A percentile compares a stretch with the other conserved stretches of the same genome.
These are phyloP conservation scores for Ascochyta lentis DNA, from an alignment of 2,329 filamentous ascomycete species.

Conservation along the genomic window DNA sequence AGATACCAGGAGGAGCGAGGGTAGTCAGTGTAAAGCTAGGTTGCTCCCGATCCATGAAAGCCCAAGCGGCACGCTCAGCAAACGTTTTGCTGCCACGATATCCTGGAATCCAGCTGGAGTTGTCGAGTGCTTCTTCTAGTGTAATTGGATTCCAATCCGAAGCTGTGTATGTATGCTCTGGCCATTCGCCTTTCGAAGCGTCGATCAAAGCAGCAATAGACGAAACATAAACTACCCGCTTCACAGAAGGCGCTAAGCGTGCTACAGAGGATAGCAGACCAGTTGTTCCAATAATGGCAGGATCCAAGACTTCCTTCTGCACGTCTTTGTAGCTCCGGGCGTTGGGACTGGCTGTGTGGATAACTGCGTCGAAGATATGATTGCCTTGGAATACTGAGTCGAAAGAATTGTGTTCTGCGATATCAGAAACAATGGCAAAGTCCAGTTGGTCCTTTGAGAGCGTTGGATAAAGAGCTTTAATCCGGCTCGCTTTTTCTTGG, in stretches of 20 bases:
- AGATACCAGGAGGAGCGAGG: conserved; percentile 53
- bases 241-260: conserved; percentile 66
- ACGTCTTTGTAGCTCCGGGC: conserved; percentile 72
- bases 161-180: conserved; percentile 56
- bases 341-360: conserved; percentile 60
- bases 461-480: conserved; percentile 57
- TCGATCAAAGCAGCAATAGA: conserved; percentile 69
- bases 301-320: conserved; percentile 64
- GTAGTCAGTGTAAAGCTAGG: conserved; percentile 54
- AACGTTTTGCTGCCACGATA: conserved; percentile 64
- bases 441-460: conserved; percentile 61
- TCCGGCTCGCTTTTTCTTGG: conserved; percentile 62
- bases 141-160: conserved; percentile 62
- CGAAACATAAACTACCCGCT: conserved; percentile 71
- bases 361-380: conserved; percentile 70
- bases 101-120: conserved; percentile 40
- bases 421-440: conserved; percentile 72
- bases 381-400: conserved; percentile 60
- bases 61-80: conserved; percentile 58
- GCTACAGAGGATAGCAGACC: conserved; percentile 65
- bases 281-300: conserved; percentile 66
- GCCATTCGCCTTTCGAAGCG: conserved; percentile 54
- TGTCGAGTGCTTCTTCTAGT: conserved; percentile 53
- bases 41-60: conserved; percentile 54
- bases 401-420: conserved; percentile 72